Base-by-base conservation (phyloP, 768 basidiomycete genomes). In the Panaeolus papilionaceus region DNA sequence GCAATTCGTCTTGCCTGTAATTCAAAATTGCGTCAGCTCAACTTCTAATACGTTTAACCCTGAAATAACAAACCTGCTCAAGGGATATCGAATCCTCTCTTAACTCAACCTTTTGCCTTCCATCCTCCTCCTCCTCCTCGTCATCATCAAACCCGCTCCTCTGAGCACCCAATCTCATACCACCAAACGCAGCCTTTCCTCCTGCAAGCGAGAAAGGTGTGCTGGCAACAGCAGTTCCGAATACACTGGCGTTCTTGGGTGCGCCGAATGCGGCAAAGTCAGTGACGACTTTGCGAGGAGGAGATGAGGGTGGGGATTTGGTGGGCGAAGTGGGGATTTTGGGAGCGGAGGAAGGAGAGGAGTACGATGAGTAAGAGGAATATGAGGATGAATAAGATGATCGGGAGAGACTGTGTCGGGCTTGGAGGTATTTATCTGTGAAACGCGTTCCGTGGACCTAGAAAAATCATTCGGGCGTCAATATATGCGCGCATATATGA, bases 371-470 rank as follows among this genome's bases (percentile, higher is more conserved):
- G 38, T 86, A 84, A 18, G 84, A 80, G 11, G 82, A 75, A 68
- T 88, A 89, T 18, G 86, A 82, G n/a, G 84, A 80, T 11, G 82
- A 75, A 68, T 88, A 89, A 18, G 86, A 82, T 68, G 79, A 81
- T 45, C 92, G 86, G 39, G 83, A 80, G 66, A 86, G 77, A 23
- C 86, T 75, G 73, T 90, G 86, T 61, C 92, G 86, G 38, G 91
- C 89, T 71, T 90, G 87, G 33, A 96, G 86, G 78, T 98, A 99
- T 78, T 97, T 96, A 71, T 99, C 96, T 20, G 97, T 98, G 82
- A 98, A 97, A 3, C 97, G 92, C 47, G 95, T 94, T n/a, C 94
- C 95, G 62, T 91, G 89, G 61, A 98, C 93, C 96, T 98, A 75
- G 33, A 45, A 68, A 63, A 66, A 44, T 2, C 16, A 49, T 23